Conservation (phyloP, 768 basidiomycete species). For the Scleroderma citrinum region DNA sequence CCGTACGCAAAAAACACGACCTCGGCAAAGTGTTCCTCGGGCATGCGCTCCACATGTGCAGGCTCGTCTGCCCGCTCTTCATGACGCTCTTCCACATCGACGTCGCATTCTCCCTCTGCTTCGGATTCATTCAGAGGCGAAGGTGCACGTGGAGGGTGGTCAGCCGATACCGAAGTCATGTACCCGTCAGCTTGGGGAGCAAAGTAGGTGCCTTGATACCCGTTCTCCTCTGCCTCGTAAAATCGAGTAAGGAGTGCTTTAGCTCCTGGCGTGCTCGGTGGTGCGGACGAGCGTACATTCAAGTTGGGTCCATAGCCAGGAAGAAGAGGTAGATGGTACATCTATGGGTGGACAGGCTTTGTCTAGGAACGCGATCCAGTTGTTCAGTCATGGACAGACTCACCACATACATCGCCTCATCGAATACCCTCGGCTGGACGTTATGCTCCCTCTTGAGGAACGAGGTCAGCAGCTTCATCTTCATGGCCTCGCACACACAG, state of each 20-base stretch:
- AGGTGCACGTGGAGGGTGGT: constrained; percentile 27
- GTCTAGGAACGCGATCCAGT: no score
- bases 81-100: constrained; percentile 11
- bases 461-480: constrained; percentile 75
- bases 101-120: constrained; percentile 9
- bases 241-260: constrained; percentile 62
- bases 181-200: constrained; percentile 49
- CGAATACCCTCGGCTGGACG: constrained; percentile 78
- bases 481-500: constrained; percentile 79
- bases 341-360: constrained; percentile 38
- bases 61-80: constrained; percentile 4
- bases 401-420: constrained; percentile 91
- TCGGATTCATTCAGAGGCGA: constrained; percentile 4
- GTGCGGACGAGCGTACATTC: constrained; percentile 79
- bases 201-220: constrained; percentile 87
- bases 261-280: constrained; percentile 40
- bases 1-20: constrained; percentile 83
- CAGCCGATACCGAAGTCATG: constrained; percentile 44
- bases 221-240: constrained; percentile 85
- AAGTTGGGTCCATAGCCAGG: constrained; percentile 86
- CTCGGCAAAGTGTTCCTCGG: constrained; percentile 58
- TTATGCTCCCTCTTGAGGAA: constrained; percentile 94
- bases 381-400: constrained; percentile 27
- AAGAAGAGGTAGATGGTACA: constrained; percentile 87
- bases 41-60: constrained; percentile 5